These are phyloP conservation scores for Nannochloropsis gaditana DNA, from an alignment of 108 stramenopile genomes.

Conservation along the genomic window DNA sequence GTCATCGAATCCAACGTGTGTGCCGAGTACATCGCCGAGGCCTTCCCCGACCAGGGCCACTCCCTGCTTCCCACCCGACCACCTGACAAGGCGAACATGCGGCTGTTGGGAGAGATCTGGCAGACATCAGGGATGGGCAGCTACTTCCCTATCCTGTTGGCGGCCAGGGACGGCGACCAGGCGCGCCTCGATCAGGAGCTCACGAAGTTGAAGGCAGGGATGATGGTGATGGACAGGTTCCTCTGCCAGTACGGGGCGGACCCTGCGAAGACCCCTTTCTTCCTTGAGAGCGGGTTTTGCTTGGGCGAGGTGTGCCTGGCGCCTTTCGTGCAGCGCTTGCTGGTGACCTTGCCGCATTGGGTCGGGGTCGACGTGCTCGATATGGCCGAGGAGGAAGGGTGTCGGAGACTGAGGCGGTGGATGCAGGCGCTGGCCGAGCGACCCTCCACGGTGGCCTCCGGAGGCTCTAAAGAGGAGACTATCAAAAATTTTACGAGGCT, in stretches of 20 bases:
- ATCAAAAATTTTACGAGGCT: background rate
- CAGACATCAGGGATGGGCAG: background rate
- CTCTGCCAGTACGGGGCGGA: background rate
- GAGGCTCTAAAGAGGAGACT: background rate
- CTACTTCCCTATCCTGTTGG: background rate
- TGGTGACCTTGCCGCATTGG: background rate
- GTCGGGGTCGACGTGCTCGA: background rate
- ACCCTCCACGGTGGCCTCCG: background rate
- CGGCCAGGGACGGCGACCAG: background rate
- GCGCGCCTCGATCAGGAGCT: background rate
- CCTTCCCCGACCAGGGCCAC: background rate
- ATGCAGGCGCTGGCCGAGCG: constrained; percentile 1
- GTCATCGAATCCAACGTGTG: background rate
- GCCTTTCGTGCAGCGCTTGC: background rate
- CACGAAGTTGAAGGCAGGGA: background rate
- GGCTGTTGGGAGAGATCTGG: background rate
- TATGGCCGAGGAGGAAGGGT: background rate
- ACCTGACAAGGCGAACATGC: background rate
- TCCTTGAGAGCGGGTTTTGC: background rate
- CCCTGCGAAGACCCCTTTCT: background rate
- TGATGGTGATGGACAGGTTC: background rate
- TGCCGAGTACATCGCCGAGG: constrained; percentile 18
- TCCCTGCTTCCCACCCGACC: background rate
- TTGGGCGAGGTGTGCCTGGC: background rate
- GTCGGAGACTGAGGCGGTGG: background rate